Evolutionary conservation across 768 basidiomycete species (phyloP), one percentile per base, ranked within the genome.

Genomic region (Pholiota molesta): DNA sequence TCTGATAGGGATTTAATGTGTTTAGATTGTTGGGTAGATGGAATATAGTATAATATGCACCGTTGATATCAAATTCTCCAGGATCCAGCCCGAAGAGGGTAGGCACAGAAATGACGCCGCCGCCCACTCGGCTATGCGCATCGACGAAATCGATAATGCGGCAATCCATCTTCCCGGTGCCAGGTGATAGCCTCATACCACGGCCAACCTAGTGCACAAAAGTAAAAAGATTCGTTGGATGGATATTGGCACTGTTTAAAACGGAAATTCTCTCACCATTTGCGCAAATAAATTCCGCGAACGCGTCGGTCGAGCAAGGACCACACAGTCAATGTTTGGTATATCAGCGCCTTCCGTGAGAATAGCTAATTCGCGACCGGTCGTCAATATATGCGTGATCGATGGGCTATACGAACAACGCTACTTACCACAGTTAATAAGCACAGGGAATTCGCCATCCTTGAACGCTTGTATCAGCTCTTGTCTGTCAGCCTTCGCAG

Each of bases 301-400:
- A 26, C 91, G 83, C 1, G 96, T 98, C 17, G 96, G 96, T 19
- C 94, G 82, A 16, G 92, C 94, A 19, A 98, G 78, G 35, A 98
- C 73, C 9, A 98, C 83, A 64, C 95, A 97, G 68, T 99, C 96
- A 58, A 97, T 91, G 62, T 92, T 93, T 2, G 96, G 96, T 55
- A 98, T 94, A 77, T 99, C 96, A 19, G 95, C 87, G 3, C 95
- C 95, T 78, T 97, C 95, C 1, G 95, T 97, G 65, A 97, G 79
- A 52, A 97, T 91, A 21, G 94, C 94, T 90, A 54, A 53, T 28
- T 5, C 56, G 0, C 40, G 42, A 17, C 10, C 29, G 5, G 55
- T 16, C 8, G 17, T 33, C 21, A 40, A 21, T 52, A 19, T 29
- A 52, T 51, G 14, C 21, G 60, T 16, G 35, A 3, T 29, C 33